phyloP scores from a whole-genome alignment of 2,329 filamentous ascomycete species.

The Fonsecaea monophora region DNA sequence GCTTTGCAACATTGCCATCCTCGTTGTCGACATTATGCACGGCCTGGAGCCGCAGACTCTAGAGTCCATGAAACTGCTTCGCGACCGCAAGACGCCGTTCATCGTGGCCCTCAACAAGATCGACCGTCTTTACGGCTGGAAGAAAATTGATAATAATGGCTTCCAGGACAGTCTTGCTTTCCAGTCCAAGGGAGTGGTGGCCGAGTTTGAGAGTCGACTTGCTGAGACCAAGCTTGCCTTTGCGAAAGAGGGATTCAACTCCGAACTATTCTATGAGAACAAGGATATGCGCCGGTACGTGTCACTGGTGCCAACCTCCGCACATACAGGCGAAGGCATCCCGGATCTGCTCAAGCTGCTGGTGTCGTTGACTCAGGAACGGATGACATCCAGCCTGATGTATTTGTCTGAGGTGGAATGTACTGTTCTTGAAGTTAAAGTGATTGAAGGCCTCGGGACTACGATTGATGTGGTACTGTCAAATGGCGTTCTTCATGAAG shows the following conservation, averaged over 20 bases:
- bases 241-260: constrained; percentile 96
- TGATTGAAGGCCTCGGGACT: constrained; percentile 97
- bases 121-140: constrained; percentile 98
- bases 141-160: constrained; percentile 97
- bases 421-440: constrained; percentile 98
- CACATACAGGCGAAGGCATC: constrained; percentile 98
- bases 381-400: constrained; percentile 97
- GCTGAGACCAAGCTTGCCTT: constrained; percentile 93
- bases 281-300: constrained; percentile 94
- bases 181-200: constrained; percentile 91
- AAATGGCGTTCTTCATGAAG: constrained; percentile 93
- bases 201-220: constrained; percentile 90
- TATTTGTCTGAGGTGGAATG: constrained; percentile 97
- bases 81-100: constrained; percentile 94
- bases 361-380: constrained; percentile 88
- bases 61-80: constrained; percentile 93
- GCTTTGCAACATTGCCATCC: constrained; percentile 97
- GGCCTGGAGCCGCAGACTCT: constrained; percentile 95
- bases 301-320: constrained; percentile 95
- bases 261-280: constrained; percentile 96
- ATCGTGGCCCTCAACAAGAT: constrained; percentile 99
- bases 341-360: constrained; percentile 98
- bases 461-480: constrained; percentile 97
- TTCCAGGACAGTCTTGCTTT: constrained; percentile 90
- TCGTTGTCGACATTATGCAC: constrained; percentile 99